Conservation (phyloP, 306 rosid species). For the Sophora flavescens region DNA sequence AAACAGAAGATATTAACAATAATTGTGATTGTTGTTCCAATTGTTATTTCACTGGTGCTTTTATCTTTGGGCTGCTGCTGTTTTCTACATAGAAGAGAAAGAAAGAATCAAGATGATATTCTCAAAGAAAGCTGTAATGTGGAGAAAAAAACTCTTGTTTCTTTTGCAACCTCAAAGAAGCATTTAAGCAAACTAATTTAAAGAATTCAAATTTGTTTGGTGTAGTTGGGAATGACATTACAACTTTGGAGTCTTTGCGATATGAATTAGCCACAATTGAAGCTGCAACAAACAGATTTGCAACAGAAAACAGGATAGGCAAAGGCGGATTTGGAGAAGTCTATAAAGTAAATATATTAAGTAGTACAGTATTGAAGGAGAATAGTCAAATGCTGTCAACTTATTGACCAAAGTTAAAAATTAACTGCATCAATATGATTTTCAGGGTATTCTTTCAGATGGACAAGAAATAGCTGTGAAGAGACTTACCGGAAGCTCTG, state of each 20-base stretch:
- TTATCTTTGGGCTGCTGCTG: constrained; percentile 37
- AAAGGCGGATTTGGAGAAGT: constrained; percentile 75
- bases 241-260: constrained; percentile 53
- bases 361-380: neutral
- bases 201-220: constrained; percentile 24
- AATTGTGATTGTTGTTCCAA: constrained; percentile 33
- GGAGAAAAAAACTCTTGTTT: neutral
- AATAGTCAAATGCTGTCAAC: neutral
- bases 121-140: constrained; percentile 57
- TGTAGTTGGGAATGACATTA: constrained; percentile 47
- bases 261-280: constrained; percentile 53
- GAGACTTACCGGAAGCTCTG: constrained; percentile 58
- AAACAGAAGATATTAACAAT: constrained; percentile 28
- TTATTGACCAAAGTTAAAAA: neutral
- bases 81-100: constrained; percentile 36
- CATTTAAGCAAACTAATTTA: constrained; percentile 34
- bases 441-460: constrained; percentile 58
- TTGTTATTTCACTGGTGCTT: constrained; percentile 34
- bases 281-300: constrained; percentile 64
- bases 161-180: neutral
- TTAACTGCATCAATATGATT: neutral
- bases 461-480: constrained; percentile 73
- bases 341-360: constrained; percentile 54
- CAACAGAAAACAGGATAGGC: constrained; percentile 56
- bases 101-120: constrained; percentile 46